phyloP scores from a whole-genome alignment of 2,329 filamentous ascomycete species.

The Aspergillus jensenii region DNA sequence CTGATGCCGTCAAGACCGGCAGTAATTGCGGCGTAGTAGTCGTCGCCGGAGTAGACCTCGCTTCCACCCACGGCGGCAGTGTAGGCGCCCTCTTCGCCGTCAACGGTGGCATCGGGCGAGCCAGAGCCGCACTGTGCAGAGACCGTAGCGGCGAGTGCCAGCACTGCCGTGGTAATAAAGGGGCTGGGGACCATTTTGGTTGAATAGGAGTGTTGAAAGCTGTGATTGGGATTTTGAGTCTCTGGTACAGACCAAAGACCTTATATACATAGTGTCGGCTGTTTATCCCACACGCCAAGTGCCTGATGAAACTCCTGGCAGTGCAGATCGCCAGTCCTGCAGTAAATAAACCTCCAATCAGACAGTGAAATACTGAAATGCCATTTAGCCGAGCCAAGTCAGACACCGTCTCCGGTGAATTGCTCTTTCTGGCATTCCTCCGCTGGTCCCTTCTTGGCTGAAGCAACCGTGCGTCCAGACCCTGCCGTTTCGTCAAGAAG shows the following conservation, averaged over 20 bases:
- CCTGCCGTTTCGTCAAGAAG: neutral
- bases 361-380: too few species aligned
- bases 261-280: neutral
- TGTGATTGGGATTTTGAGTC: too few species aligned
- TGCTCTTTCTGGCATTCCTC: neutral
- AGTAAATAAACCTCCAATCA: neutral
- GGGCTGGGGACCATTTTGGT: neutral
- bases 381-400: constrained; percentile 1
- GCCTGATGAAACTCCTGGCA: neutral
- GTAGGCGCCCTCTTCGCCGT: constrained; percentile 4
- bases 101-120: constrained; percentile 13
- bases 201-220: neutral
- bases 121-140: constrained; percentile 13
- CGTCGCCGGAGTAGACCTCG: constrained; percentile 8
- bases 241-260: neutral
- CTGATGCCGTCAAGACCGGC: constrained; percentile 5
- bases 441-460: too few species aligned
- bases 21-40: constrained; percentile 9
- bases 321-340: neutral
- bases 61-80: constrained; percentile 6
- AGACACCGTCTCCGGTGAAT: neutral
- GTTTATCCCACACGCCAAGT: constrained; percentile 2
- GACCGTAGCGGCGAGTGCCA: constrained; percentile 5
- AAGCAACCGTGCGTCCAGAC: too few species aligned
- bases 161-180: constrained; percentile 1